Evolutionary conservation across 345 rosid genomes (phyloP), one percentile per base, ranked within the genome.

Genomic region (Mangifera indica): DNA sequence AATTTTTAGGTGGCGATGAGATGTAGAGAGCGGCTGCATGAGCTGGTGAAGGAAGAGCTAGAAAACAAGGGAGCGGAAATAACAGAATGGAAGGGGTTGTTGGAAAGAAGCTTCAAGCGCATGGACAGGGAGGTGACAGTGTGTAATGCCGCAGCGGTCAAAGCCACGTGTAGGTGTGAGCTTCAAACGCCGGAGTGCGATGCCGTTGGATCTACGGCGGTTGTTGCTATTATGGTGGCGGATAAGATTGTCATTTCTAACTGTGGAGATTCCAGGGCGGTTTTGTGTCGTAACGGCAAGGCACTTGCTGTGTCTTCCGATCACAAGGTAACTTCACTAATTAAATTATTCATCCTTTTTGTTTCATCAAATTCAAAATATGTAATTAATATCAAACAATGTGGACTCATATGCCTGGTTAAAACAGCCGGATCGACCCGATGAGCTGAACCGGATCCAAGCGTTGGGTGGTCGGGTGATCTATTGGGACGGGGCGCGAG

Each of bases 231-330:
- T 51, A 71, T 96, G 32, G 88, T 90, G 3, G 86, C 82, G 3
- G 87, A 86, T 14, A 86, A 89, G 76, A 86, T 93, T 2, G 18
- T 91, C 5, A 89, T 91, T 12, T 88, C 99, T 4, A 96, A 96
- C 52, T 91, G 98, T 45, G 99, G 99, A 3, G 99, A 95, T 60
- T 95, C 99, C 0, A 84, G 99, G 52, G 98, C 98, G 0, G 93
- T 95, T 62, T 86, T 93, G n/a, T 91, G 87, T 25, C 91, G 96
- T 3, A 88, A 87, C 37, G 94, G 94, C 53, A 86, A 76, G 60
- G 82, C 97, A 21, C 18, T 96, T 5, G 88, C 97, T 4, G 84
- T 93, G 60, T 91, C 99, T 4, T 73, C 80, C 5, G 98, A 96
- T 81, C 99, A 96, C 66, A 96, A 93, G 95, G 98, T 91, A 26